Evolutionary conservation across 2,329 filamentous ascomycete genomes (phyloP), one percentile per base, ranked within the genome.

Genomic region (Sporothrix sp.): DNA sequence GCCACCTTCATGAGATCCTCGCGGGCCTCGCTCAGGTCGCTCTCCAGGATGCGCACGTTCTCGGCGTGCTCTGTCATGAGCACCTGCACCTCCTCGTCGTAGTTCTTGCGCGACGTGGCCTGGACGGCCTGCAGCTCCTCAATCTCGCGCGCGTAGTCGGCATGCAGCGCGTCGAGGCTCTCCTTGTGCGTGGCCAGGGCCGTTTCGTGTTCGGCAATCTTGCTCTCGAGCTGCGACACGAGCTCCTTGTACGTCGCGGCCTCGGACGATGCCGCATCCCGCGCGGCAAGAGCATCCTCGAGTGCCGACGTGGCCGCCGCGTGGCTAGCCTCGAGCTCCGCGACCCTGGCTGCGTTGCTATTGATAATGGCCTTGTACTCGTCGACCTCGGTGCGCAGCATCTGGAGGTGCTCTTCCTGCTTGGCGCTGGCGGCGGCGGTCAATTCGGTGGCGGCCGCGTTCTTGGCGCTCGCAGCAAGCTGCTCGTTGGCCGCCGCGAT

Each of bases 291-390:
- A 39, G 83, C 76, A 48, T 84, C 76, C 35, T 87, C 79, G 10
- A 94, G 74, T 59, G 91, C 78, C 42, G 75, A 68, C 59, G 81
- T 78, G 46, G 85, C 78, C 23, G 75, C 74, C 28, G 76, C 66
- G 62, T 94, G 84, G 4, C 83, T 78, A 56, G 82, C 69, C 65
- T 95, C 88, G 13, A 95, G 73, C 57, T 85, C 78, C 3, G 81
- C 74, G 27, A 95, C 81, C 59, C 82, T 86, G 35, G 75, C 63
- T 11, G 81, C 72, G 59, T 90, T 87, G 57, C 71, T 75, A 56
- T 77, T 75, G 59, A 94, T 83, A 33, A 85, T 78, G 3, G 75
- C 70, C 68, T 86, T 90, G 68, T 95, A 89, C 62, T 88, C 82
- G 47, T 90, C 81, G 48, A 96, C 83, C 62, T 95, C 84, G 53